Evolutionary conservation across 208 protist species (phyloP), one percentile per base, ranked within the genome.

Genomic region (Crithidia sp.): DNA sequence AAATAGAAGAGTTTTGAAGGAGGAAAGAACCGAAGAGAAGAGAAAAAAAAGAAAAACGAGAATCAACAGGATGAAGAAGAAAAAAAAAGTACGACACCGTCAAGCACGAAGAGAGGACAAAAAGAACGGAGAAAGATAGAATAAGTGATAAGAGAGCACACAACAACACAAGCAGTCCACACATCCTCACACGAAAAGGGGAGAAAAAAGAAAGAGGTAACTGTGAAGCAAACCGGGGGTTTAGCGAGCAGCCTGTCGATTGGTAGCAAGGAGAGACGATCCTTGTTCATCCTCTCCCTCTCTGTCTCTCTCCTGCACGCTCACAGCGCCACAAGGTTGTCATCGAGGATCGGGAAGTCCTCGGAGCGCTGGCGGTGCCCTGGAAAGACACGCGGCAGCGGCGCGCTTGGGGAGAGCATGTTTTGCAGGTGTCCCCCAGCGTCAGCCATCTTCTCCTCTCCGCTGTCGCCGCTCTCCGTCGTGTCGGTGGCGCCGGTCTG

Each of bases 401-500:
- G 52, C 7, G 43, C 52, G 17, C 66, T 61, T 10, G 73, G 73
- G 7, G 73, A 78, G 45, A 73, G 50, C 65, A 72, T 67, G 17
- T 54, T 16, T 16, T 54, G 59, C 2, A 17, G 43, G 13, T 36
- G 55, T 37, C 41, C 36, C 2, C 36, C 17, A 2, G 14, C 54
- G 12, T 64, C 39, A 2, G 52, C 19, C 36, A 37, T 17, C 65
- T 67, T 67, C 37, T 78, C 66, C 37, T 54, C 58, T 0, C 19
- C 59, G 17, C 73, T 78, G 66, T 73, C 66, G 7, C 58, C 52
- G 60, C 60, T 72, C 16, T 57, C 66, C 0, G 72, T 71, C 19
- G 67, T 68, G 57, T 71, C 72, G 0, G 58, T 72, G 2, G 53
- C 56, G 2, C 73, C 59, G 13, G 7, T 40, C 50, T 72, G 73